Percentiles rank a stretch among this genome's conserved stretches.
These are phyloP conservation scores for Cutaneotrichosporon dermatis DNA, from an alignment of 1,284 basidiomycete species.

Conservation along the genomic window DNA sequence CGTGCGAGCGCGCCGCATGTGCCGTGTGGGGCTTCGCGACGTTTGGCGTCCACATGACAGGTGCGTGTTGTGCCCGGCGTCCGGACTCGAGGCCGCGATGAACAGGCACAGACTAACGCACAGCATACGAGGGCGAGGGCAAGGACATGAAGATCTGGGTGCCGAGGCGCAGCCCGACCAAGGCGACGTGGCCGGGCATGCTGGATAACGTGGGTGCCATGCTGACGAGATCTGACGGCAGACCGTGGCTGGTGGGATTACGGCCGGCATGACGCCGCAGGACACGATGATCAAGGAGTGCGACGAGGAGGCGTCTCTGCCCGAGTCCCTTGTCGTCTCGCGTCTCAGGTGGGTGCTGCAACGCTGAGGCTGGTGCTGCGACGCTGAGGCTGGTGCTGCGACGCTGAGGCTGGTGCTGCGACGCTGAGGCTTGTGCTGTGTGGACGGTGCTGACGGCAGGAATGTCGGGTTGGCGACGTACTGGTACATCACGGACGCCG, in stretches of 20 bases:
- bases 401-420: no score
- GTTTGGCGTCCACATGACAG: constrained; percentile 55
- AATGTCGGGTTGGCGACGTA: constrained; percentile 48
- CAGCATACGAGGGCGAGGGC: constrained; percentile 43
- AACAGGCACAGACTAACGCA: not conserved
- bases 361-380: no score
- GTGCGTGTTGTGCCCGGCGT: constrained; percentile 11
- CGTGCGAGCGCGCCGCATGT: constrained; percentile 75
- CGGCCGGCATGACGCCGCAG: constrained; percentile 65
- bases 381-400: no score
- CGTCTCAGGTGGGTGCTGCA: constrained; percentile 54
- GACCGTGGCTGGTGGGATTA: constrained; percentile 56
- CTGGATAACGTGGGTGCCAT: constrained; percentile 17
- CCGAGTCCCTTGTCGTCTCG: constrained; percentile 58
- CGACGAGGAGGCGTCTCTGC: constrained; percentile 82
- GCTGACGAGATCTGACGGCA: constrained; percentile 22
- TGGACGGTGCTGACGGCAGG: constrained; percentile 9
- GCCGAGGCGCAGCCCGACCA: constrained; percentile 75
- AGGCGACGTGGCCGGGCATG: constrained; percentile 65
- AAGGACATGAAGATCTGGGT: constrained; percentile 69
- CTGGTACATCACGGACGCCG: constrained; percentile 59
- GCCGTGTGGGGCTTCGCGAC: constrained; percentile 85
- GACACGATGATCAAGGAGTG: constrained; percentile 86
- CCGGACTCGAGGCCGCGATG: not conserved
- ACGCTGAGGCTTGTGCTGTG: no score